phyloP scores from a whole-genome alignment of 2,329 filamentous ascomycete genomes.

The Trichoderma asperellum region DNA sequence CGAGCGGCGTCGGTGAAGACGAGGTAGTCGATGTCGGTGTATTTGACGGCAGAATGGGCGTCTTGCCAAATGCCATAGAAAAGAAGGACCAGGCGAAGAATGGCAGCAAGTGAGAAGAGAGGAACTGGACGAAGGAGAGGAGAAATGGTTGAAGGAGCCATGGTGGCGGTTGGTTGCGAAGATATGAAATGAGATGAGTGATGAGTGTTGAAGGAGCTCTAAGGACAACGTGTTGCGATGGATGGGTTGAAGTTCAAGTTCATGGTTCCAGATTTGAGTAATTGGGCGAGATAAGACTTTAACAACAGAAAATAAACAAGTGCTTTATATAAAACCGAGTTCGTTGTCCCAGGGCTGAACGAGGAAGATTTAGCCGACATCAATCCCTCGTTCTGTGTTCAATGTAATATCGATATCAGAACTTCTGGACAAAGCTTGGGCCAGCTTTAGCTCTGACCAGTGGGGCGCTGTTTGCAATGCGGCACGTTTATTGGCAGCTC shows the following conservation, averaged over 20 bases:
- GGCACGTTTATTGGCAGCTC: slow-evolving; percentile 4
- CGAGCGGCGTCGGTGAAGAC: slow-evolving; percentile 96
- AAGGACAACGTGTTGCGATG: slow-evolving; percentile 26
- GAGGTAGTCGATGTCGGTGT: slow-evolving; percentile 98
- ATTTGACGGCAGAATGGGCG: slow-evolving; percentile 87
- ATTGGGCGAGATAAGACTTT: not conserved
- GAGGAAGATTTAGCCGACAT: not conserved
- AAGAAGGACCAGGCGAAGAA: slow-evolving; percentile 74
- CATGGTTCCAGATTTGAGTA: not conserved
- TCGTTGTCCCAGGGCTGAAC: not conserved
- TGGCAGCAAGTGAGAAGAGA: slow-evolving; percentile 60
- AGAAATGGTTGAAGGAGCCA: slow-evolving; percentile 26
- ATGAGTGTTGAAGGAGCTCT: not conserved
- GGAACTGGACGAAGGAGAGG: slow-evolving; percentile 44
- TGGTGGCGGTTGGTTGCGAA: slow-evolving; percentile 30
- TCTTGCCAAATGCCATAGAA: slow-evolving; percentile 94
- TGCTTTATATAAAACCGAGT: not conserved
- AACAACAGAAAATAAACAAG: not conserved
- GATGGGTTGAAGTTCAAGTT: not conserved
- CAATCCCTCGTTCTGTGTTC: not conserved
- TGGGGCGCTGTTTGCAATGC: not conserved
- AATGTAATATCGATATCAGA: not conserved
- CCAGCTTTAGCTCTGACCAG: slow-evolving; percentile 18
- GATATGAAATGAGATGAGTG: not conserved
- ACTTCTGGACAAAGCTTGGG: not conserved